Evolutionary conservation across 2,329 filamentous ascomycete species (phyloP).

Genomic region (Byssothecium circinans): DNA sequence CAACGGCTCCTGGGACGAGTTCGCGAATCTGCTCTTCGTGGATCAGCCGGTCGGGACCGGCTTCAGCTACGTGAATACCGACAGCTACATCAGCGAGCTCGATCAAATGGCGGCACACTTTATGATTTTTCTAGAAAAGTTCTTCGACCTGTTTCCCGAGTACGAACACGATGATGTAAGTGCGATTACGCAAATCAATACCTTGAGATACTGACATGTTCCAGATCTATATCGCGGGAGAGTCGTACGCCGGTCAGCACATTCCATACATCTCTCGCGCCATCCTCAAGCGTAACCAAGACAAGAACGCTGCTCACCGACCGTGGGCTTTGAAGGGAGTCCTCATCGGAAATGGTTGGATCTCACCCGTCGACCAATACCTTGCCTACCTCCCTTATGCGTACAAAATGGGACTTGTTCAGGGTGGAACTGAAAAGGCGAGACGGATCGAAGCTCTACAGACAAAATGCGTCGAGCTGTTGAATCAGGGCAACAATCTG

Average conservation of each 20-base stretch:
- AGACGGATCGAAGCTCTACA: slow-evolving; percentile 69
- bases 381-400: slow-evolving; percentile 80
- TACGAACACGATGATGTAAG: slow-evolving; percentile 89
- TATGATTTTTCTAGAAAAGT: slow-evolving; percentile 85
- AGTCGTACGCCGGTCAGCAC: slow-evolving; percentile 95
- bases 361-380: slow-evolving; percentile 88
- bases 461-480: slow-evolving; percentile 64
- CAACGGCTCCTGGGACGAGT: slow-evolving; percentile 97
- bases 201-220: slow-evolving; percentile 16
- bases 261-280: slow-evolving; percentile 95
- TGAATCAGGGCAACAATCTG: slow-evolving; percentile 61
- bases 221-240: slow-evolving; percentile 90
- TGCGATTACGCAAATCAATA: slow-evolving; percentile 17
- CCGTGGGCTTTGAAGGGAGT: slow-evolving; percentile 83
- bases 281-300: slow-evolving; percentile 83
- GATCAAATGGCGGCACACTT: slow-evolving; percentile 89
- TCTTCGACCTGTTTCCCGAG: slow-evolving; percentile 86
- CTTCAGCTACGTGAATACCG: slow-evolving; percentile 90
- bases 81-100: slow-evolving; percentile 83
- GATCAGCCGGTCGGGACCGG: slow-evolving; percentile 97
- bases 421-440: slow-evolving; percentile 65
- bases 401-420: slow-evolving; percentile 73
- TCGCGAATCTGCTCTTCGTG: slow-evolving; percentile 93
- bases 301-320: slow-evolving; percentile 37
- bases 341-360: slow-evolving; percentile 97